Evolutionary conservation across 108 stramenopile genomes (phyloP), one percentile per base, ranked within the genome.

Genomic region (Halocafeteria seosinensis): DNA sequence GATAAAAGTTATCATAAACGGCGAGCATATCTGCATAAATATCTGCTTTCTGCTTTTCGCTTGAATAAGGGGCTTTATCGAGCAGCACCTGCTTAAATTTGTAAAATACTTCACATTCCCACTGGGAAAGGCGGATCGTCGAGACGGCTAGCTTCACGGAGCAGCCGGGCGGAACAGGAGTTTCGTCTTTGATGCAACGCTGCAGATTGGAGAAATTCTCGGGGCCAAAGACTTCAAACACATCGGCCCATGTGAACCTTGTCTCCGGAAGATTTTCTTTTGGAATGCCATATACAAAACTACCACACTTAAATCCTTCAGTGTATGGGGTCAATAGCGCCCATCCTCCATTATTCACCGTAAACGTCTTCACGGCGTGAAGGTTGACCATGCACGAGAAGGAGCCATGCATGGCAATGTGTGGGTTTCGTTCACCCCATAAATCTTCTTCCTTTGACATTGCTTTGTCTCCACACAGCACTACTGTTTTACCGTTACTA

Each of bases 351-450:
- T 9, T 78, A 77, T 50, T 80, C 37, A 74, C 76, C 37, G 81
- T 79, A 50, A 76, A 83, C 9, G 73, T 64, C 4, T 80, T 79
- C 38, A 85, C 78, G 36, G 82, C 82, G 55, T 85, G 84, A 62
- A 83, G 81, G 65, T 85, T 85, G 11, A 82, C 84, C 84, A 85
- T 85, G 30, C 83, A 62, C 5, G 71, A 73, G 66, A 85, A 83
- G 4, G 78, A 79, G 0, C 84, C 84, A 34, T 85, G 84, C 51
- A 83, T 73, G 1, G 84, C 84, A 21, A 85, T 81, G 76, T 85
- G 82, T 13, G 84, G 82, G 61, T 81, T 79, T 60, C 37, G 2
- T 1, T 32, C 11, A 27, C 71, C 71, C 29, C 62, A 64, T 24
- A 72, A 53, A 53, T 72, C 71, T 30, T 26, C 58, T 32, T 27